Percentiles rank a stretch among this genome's conserved stretches.
Conservation (phyloP, 2,329 filamentous ascomycete genomes). For the Lasiodiplodia sp. region DNA sequence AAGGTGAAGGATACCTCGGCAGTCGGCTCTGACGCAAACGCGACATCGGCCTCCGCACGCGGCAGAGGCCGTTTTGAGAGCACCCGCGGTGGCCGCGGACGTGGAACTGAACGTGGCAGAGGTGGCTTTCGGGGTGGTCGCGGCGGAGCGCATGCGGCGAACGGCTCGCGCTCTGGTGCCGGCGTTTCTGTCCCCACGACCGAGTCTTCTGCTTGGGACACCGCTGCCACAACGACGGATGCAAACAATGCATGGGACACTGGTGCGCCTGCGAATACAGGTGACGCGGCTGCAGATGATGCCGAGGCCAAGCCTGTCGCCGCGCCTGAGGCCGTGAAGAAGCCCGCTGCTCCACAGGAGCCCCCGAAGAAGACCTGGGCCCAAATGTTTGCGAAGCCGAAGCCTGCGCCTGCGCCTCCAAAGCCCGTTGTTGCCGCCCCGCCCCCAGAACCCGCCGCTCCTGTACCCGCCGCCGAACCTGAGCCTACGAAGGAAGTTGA, state of each 20-base stretch:
- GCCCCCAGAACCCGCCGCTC: constrained; percentile 48
- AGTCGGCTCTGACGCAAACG: constrained; percentile 56
- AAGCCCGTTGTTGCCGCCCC: constrained; percentile 47
- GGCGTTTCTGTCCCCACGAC: constrained; percentile 72
- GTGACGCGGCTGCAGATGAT: constrained; percentile 49
- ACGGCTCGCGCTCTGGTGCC: constrained; percentile 61
- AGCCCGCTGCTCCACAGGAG: constrained; percentile 42
- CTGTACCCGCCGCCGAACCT: constrained; percentile 40
- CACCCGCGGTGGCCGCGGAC: constrained; percentile 65
- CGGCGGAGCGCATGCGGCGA: constrained; percentile 67
- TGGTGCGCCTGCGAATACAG: constrained; percentile 33
- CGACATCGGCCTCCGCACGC: constrained; percentile 22
- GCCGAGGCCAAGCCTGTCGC: constrained; percentile 38
- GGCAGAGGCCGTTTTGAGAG: constrained; percentile 30
- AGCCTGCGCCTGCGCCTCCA: constrained; percentile 56
- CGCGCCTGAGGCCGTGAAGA: constrained; percentile 45
- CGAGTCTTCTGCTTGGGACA: constrained; percentile 71
- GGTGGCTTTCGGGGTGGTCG: constrained; percentile 65
- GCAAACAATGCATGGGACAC: constrained; percentile 37
- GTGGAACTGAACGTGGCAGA: constrained; percentile 66
- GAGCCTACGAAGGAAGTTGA: constrained; percentile 49
- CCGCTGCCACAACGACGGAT: constrained; percentile 42
- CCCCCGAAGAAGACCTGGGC: constrained; percentile 61
- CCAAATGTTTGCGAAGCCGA: constrained; percentile 59
- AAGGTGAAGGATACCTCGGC: constrained; percentile 73